Percentiles rank a stretch among this genome's conserved stretches.
phyloP scores from a whole-genome alignment of 2,329 filamentous ascomycete species.

The Neospermospora avenae region DNA sequence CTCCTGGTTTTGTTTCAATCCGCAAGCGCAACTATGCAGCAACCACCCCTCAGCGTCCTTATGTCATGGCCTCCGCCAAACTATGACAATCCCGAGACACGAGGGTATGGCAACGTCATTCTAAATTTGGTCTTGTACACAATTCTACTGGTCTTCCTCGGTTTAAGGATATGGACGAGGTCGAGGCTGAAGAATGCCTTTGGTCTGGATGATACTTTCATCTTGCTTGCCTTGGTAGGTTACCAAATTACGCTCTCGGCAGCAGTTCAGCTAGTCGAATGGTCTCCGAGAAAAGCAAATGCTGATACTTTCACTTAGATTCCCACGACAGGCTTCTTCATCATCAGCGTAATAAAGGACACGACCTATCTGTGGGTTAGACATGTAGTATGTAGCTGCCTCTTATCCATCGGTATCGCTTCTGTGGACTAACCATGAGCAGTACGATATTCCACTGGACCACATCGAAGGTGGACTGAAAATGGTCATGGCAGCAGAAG shows the following conservation, averaged over 20 bases:
- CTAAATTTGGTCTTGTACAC: slow-evolving; percentile 40
- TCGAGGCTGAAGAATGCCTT: slow-evolving; percentile 41
- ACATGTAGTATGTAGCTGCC: slow-evolving; percentile 28
- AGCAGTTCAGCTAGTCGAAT: background rate
- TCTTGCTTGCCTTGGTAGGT: slow-evolving; percentile 40
- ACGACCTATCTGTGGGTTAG: slow-evolving; percentile 38
- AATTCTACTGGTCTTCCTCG: slow-evolving; percentile 41
- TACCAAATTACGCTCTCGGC: background rate
- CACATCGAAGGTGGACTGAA: slow-evolving; percentile 38
- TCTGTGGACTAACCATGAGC: background rate
- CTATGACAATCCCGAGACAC: slow-evolving; percentile 43
- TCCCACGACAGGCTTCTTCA: slow-evolving; percentile 39
- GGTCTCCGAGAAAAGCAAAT: background rate
- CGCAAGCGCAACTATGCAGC: slow-evolving; percentile 20
- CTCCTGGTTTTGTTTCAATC: background rate
- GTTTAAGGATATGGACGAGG: slow-evolving; percentile 46
- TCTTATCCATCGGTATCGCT: background rate
- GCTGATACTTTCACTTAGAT: slow-evolving; percentile 16
- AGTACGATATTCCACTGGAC: slow-evolving; percentile 39
- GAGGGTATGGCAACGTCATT: slow-evolving; percentile 43
- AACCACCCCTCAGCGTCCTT: slow-evolving; percentile 21
- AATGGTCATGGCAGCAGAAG: slow-evolving; percentile 39
- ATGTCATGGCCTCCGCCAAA: slow-evolving; percentile 41
- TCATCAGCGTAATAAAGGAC: slow-evolving; percentile 37
- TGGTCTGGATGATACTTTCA: slow-evolving; percentile 46